Evolutionary conservation across 192 early-diverging fungal genomes (phyloP).

Genomic region (Funneliformis mosseae): DNA sequence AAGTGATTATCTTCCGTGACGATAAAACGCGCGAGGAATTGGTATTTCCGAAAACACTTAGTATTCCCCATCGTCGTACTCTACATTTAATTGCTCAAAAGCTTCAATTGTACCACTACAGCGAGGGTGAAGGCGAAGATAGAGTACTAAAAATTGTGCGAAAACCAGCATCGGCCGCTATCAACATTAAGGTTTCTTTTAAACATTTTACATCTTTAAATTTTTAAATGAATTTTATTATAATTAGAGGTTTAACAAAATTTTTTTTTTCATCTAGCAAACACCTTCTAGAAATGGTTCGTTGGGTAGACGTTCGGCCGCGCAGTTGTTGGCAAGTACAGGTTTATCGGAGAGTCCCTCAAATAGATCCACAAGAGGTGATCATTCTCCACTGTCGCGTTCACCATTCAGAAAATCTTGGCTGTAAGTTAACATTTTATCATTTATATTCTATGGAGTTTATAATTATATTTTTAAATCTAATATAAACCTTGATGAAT

Average conservation of each 20-base stretch:
- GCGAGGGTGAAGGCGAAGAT: slow-evolving; percentile 53
- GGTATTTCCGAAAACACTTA: slow-evolving; percentile 65
- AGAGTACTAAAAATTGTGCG: slow-evolving; percentile 50
- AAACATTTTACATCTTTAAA: not conserved
- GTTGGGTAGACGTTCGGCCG: slow-evolving; percentile 24
- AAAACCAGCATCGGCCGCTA: slow-evolving; percentile 34
- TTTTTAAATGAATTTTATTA: too few relatives aligned
- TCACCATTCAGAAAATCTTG: slow-evolving; percentile 35
- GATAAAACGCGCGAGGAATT: slow-evolving; percentile 67
- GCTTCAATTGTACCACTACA: slow-evolving; percentile 56
- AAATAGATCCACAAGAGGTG: slow-evolving; percentile 31
- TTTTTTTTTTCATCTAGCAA: not conserved
- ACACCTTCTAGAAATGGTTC: slow-evolving; percentile 30
- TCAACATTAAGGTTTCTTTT: slow-evolving; percentile 25
- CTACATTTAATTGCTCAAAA: slow-evolving; percentile 74
- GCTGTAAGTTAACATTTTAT: slow-evolving; percentile 19
- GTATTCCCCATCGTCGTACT: slow-evolving; percentile 61
- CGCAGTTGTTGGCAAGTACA: slow-evolving; percentile 25
- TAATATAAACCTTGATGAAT: not conserved
- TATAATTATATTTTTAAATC: not conserved
- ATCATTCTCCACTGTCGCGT: slow-evolving; percentile 32
- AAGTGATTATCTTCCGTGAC: slow-evolving; percentile 71
- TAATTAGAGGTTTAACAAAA: too few relatives aligned
- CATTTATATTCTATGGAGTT: not conserved
- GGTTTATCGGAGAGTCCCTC: slow-evolving; percentile 33